phyloP scores from a whole-genome alignment of 2,329 filamentous ascomycete species.

The Colletotrichum brevisporum region DNA sequence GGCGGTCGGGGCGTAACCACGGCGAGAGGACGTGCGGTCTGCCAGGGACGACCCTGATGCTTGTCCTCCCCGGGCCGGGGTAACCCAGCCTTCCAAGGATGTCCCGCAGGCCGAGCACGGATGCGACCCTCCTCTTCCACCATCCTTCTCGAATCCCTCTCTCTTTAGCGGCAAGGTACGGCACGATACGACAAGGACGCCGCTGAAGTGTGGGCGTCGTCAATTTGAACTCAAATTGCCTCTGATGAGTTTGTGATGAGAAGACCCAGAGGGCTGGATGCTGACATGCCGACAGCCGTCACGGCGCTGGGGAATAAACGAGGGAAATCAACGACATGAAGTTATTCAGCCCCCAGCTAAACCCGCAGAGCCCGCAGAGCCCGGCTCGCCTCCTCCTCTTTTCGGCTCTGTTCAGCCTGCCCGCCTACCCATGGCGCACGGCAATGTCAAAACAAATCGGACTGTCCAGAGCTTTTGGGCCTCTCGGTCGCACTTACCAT shows the following conservation, averaged over 20 bases:
- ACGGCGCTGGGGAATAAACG: slow-evolving; percentile 6
- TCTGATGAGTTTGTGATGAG: slow-evolving; percentile 27
- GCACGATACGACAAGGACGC: slow-evolving; percentile 20
- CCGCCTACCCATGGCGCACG: slow-evolving; percentile 35
- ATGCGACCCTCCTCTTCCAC: slow-evolving; percentile 39
- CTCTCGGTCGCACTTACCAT: slow-evolving; percentile 19
- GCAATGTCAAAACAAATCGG: slow-evolving; percentile 35
- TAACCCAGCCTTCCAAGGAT: slow-evolving; percentile 32
- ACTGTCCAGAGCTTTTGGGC: slow-evolving; percentile 26
- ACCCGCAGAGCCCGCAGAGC: too few relatives aligned
- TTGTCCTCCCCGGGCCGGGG: slow-evolving; percentile 27
- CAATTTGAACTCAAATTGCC: slow-evolving; percentile 38
- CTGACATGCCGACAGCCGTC: slow-evolving; percentile 4
- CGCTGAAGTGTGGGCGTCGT: slow-evolving; percentile 25
- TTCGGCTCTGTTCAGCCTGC: slow-evolving; percentile 40
- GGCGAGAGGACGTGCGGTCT: slow-evolving; percentile 33
- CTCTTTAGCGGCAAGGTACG: slow-evolving; percentile 23
- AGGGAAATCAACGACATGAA: slow-evolving; percentile 49
- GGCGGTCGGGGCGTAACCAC: slow-evolving; percentile 14
- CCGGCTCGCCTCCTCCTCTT: too few relatives aligned
- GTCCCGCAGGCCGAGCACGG: slow-evolving; percentile 38
- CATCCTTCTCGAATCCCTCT: slow-evolving; percentile 40
- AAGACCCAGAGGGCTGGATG: slow-evolving; percentile 16
- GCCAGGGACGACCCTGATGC: slow-evolving; percentile 34
- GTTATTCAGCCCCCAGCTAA: slow-evolving; percentile 58